Percentiles rank a stretch among this genome's conserved stretches.
These are phyloP conservation scores for Teunomyces gatunensis DNA, from an alignment of 805 yeast genomes.

Conservation along the genomic window DNA sequence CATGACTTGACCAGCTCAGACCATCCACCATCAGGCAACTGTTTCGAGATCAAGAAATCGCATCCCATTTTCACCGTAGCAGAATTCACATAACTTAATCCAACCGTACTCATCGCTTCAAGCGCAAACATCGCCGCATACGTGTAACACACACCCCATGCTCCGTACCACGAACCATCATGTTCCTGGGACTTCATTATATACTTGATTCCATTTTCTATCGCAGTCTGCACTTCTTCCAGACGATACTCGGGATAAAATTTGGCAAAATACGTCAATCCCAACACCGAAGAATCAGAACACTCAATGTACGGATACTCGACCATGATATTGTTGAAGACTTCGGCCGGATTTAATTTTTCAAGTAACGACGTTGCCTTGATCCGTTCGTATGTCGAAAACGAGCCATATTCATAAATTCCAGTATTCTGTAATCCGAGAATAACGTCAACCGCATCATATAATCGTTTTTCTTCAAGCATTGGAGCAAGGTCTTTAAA, in stretches of 20 bases:
- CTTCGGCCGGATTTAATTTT: conserved; percentile 90
- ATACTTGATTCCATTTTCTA: conserved; percentile 69
- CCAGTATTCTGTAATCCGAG: conserved; percentile 76
- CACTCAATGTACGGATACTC: conserved; percentile 98
- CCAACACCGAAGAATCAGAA: conserved; percentile 91
- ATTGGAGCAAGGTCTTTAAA: conserved; percentile 49
- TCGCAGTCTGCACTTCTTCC: conserved; percentile 65
- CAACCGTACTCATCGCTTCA: conserved; percentile 80
- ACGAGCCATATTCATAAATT: conserved; percentile 81
- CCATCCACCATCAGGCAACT: conserved; percentile 94
- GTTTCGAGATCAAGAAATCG: conserved; percentile 74
- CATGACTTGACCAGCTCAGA: conserved; percentile 90
- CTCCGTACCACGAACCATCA: conserved; percentile 98
- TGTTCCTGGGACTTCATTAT: conserved; percentile 62
- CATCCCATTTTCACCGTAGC: conserved; percentile 71
- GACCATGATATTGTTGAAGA: conserved; percentile 96
- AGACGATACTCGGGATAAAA: conserved; percentile 61
- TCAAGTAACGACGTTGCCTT: conserved; percentile 80
- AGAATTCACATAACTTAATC: conserved; percentile 59
- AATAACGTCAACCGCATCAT: conserved; percentile 73
- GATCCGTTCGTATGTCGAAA: conserved; percentile 85
- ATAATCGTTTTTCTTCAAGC: conserved; percentile 53
- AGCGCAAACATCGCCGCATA: conserved; percentile 98
- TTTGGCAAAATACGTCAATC: conserved; percentile 73
- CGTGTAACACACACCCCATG: conserved; percentile 96